These are phyloP conservation scores for Ganoderma boninense DNA, from an alignment of 1,284 basidiomycete genomes.

Conservation along the genomic window DNA sequence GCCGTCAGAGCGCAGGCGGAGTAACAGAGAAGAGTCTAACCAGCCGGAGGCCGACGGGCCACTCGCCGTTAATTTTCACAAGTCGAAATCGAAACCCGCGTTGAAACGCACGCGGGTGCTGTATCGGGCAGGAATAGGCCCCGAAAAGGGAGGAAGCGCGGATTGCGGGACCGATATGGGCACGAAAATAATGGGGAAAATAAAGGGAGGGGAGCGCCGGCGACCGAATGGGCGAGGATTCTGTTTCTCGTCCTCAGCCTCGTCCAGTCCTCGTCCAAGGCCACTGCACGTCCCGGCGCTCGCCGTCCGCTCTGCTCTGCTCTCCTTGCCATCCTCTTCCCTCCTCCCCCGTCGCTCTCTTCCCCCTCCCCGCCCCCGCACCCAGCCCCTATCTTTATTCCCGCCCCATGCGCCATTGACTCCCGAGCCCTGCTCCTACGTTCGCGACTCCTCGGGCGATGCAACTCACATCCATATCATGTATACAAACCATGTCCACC, in stretches of 20 bases:
- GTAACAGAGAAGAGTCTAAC: not conserved
- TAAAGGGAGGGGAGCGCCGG: slow-evolving; percentile 23
- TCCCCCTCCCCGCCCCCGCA: slow-evolving; percentile 19
- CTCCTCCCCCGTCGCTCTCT: slow-evolving; percentile 21
- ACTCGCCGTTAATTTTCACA: not conserved
- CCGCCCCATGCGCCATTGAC: slow-evolving; percentile 34
- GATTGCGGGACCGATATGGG: slow-evolving; percentile 30
- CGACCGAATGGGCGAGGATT: slow-evolving; percentile 15
- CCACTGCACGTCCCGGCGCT: slow-evolving; percentile 29
- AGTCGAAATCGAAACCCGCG: not conserved
- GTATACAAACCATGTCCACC: slow-evolving; percentile 67
- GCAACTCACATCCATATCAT: slow-evolving; percentile 69
- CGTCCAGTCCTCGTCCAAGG: slow-evolving; percentile 16
- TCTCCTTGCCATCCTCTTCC: slow-evolving; percentile 32
- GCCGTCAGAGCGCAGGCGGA: slow-evolving; percentile 1
- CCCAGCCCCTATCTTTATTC: slow-evolving; percentile 33
- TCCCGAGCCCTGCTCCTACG: slow-evolving; percentile 40
- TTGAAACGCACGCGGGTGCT: slow-evolving; percentile 9
- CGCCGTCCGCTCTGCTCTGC: slow-evolving; percentile 28
- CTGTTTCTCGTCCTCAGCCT: slow-evolving; percentile 26
- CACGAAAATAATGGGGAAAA: slow-evolving; percentile 26
- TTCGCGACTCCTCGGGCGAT: slow-evolving; percentile 45
- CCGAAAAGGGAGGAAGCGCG: slow-evolving; percentile 27
- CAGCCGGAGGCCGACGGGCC: not conserved
- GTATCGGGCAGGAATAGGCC: slow-evolving; percentile 17